phyloP scores from a whole-genome alignment of 139 green algal genomes.

The Chlamydomonas schloesseri region DNA sequence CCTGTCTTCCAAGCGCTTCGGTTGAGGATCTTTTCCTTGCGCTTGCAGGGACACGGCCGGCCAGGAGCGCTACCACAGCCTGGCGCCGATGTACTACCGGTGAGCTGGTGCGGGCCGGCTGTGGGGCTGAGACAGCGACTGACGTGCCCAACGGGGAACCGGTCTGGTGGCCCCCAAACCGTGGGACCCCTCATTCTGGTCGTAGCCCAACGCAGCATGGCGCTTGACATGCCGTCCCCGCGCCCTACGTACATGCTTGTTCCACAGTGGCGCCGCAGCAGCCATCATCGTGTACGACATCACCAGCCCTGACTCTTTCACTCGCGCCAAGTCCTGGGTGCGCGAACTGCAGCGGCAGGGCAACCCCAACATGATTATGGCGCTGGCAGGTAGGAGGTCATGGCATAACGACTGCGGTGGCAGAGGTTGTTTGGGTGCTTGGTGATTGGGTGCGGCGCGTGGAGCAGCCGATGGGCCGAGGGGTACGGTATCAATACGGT shows the following conservation, averaged over 20 bases:
- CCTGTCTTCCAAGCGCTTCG: background rate
- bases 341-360: slow-evolving; percentile 90
- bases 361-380: slow-evolving; percentile 96
- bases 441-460: no score
- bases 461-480: no score
- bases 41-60: slow-evolving; percentile 96
- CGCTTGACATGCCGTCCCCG: no score
- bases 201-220: no score
- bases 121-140: no score
- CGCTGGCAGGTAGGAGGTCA: slow-evolving; percentile 79
- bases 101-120: slow-evolving; percentile 14
- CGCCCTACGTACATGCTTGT: background rate
- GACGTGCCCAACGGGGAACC: no score
- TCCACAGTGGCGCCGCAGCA: slow-evolving; percentile 87
- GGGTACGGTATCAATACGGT: no score
- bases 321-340: slow-evolving; percentile 95
- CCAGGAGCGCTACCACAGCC: slow-evolving; percentile 97
- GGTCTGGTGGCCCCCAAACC: no score
- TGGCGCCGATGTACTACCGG: slow-evolving; percentile 99
- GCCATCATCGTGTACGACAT: slow-evolving; percentile 91
- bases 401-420: no score
- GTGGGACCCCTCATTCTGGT: no score
- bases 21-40: background rate
- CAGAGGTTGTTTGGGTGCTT: background rate
- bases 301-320: slow-evolving; percentile 86